These are phyloP conservation scores for Porogramme epimiltina DNA, from an alignment of 1,284 basidiomycete genomes.

Conservation along the genomic window DNA sequence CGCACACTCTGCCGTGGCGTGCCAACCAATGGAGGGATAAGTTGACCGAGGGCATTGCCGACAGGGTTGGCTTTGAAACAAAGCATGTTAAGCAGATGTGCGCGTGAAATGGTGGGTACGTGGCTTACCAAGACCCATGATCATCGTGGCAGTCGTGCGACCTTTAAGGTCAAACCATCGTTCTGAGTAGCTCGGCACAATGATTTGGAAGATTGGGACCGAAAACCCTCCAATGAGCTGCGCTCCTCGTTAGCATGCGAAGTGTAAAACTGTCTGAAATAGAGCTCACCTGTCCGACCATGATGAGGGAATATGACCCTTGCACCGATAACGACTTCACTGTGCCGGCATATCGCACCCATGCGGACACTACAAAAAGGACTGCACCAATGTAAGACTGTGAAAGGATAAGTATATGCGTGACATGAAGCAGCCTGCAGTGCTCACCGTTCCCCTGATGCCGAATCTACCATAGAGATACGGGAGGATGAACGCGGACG, in stretches of 20 bases:
- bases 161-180: slow-evolving; percentile 76
- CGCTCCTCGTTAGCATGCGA: too few relatives aligned
- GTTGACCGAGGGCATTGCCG: slow-evolving; percentile 61
- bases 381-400: slow-evolving; percentile 58
- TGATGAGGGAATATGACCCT: slow-evolving; percentile 60
- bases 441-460: slow-evolving; percentile 55
- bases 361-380: slow-evolving; percentile 60
- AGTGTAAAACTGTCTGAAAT: background rate
- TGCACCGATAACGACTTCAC: slow-evolving; percentile 46
- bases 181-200: slow-evolving; percentile 73
- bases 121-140: slow-evolving; percentile 64
- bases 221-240: slow-evolving; percentile 56
- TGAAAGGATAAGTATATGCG: background rate
- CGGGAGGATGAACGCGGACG: slow-evolving; percentile 59
- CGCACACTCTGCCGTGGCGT: slow-evolving; percentile 52
- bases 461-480: slow-evolving; percentile 58
- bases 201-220: slow-evolving; percentile 71
- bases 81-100: slow-evolving; percentile 25
- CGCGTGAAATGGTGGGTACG: background rate
- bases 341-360: slow-evolving; percentile 79
- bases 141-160: slow-evolving; percentile 79
- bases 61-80: slow-evolving; percentile 24
- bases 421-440: background rate
- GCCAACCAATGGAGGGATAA: slow-evolving; percentile 68
- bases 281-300: slow-evolving; percentile 66